Evolutionary conservation across 2,329 filamentous ascomycete species (phyloP), one percentile per base, ranked within the genome.

Genomic region (Coniochaeta sp.): DNA sequence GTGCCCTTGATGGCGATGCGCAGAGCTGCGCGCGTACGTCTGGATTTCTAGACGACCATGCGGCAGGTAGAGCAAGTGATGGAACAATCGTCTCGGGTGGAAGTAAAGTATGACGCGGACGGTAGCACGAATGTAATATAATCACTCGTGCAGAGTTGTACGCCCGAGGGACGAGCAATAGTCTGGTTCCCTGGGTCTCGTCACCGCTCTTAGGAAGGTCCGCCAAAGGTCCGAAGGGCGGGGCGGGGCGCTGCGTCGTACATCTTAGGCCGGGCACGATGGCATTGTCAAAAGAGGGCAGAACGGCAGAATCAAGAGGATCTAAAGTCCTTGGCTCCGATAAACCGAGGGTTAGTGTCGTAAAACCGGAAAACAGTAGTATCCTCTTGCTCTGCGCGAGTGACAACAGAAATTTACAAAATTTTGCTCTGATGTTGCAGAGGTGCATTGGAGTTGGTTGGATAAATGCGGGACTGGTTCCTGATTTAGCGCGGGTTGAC

Each of bases 121-220:
- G 12, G 47, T 52, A 6, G 47, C 26, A 52, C 47, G 16, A 52
- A 34, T 34, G 19, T 50, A 28, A 9, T 22, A 24, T 50, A 50
- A 22, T 16, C 44, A 50, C 44, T 26, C 24, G 47, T 30, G 22
- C 9, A 22, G n/a, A 28, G 47, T 22, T 52, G 47, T 17, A 30
- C 24, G 47, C 47, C 47, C 12, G 47, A 28, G 47, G 24, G 24
- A 26, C 24, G 17, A 17, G 47, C n/a, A n/a, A n/a, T n/a, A 52
- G 14, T 17, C 17, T 36, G n/a, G 54, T 12, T 34, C 28, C 30
- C 30, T 56, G 30, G n/a, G 28, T 38, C 52, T 55, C 52, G 52
- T 56, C 54, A 56, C 54, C 54, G 54, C 54, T 56, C 47, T 56
- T 38, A 56, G 28, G 54, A 56, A 38, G 54, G 54, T 38, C 54